Evolutionary conservation across 2,329 filamentous ascomycete genomes (phyloP).

Genomic region (Aspergillus arachidicola): DNA sequence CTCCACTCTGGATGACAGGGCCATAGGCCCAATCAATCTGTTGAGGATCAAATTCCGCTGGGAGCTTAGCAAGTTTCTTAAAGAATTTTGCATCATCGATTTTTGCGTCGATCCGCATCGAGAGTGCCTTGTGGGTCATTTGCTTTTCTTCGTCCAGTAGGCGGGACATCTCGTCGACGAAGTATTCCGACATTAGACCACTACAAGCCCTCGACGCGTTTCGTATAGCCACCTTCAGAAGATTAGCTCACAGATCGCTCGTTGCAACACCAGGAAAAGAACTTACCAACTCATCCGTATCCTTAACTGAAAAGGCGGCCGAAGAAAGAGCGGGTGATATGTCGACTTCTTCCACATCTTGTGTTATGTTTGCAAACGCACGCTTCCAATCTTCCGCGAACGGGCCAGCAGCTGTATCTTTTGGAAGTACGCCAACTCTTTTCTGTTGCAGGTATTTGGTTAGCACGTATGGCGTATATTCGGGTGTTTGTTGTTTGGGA

Average conservation of each 20-base stretch:
- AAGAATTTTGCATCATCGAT: constrained; percentile 95
- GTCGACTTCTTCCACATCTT: constrained; percentile 87
- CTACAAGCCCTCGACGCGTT: constrained; percentile 93
- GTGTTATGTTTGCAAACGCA: constrained; percentile 72
- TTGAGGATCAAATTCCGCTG: constrained; percentile 79
- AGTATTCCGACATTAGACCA: constrained; percentile 92
- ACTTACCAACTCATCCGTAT: constrained; percentile 80
- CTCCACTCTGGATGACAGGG: constrained; percentile 90
- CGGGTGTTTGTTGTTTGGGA: neutral
- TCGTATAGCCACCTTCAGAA: constrained; percentile 74
- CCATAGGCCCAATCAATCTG: constrained; percentile 95
- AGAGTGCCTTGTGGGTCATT: constrained; percentile 83
- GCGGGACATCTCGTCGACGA: constrained; percentile 96
- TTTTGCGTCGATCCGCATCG: constrained; percentile 86
- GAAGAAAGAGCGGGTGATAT: constrained; percentile 79
- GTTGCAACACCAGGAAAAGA: neutral
- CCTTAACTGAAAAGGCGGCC: constrained; percentile 86
- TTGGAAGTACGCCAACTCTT: constrained; percentile 84
- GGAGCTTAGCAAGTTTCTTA: constrained; percentile 78
- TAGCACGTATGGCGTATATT: neutral
- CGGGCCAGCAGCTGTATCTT: constrained; percentile 81
- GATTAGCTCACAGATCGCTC: constrained; percentile 14
- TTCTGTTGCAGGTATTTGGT: constrained; percentile 57
- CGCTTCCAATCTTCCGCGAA: constrained; percentile 98
- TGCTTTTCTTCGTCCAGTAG: constrained; percentile 97